These are phyloP conservation scores for Hypoxylon sp. DNA, from an alignment of 2,329 filamentous ascomycete species.

Conservation along the genomic window DNA sequence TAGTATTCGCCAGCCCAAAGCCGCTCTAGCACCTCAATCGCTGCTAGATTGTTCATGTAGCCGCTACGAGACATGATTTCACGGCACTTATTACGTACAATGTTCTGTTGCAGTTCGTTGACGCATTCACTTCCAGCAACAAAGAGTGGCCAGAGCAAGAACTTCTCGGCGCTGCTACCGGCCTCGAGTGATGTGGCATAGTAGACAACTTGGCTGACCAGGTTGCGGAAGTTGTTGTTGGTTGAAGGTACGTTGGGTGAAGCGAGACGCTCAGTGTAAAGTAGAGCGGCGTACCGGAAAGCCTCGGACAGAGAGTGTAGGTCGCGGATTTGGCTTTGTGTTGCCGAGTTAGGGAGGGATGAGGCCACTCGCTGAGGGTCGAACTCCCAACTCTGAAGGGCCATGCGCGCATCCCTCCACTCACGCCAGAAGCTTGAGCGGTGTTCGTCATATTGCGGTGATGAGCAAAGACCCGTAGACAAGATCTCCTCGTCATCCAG, in stretches of 20 bases:
- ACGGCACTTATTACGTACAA: constrained; percentile 83
- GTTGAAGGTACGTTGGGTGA: constrained; percentile 79
- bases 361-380: constrained; percentile 66
- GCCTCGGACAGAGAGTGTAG: constrained; percentile 87
- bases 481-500: constrained; percentile 68
- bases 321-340: constrained; percentile 76
- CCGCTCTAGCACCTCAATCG: constrained; percentile 85
- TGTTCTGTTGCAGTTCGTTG: constrained; percentile 80
- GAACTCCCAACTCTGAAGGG: constrained; percentile 86
- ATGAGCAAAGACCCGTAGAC: constrained; percentile 57
- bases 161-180: constrained; percentile 82
- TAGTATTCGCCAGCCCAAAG: constrained; percentile 76
- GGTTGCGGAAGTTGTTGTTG: constrained; percentile 83
- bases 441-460: constrained; percentile 68
- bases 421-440: constrained; percentile 82
- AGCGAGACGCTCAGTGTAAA: constrained; percentile 90
- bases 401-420: constrained; percentile 83
- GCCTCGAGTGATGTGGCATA: constrained; percentile 85
- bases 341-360: constrained; percentile 64
- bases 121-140: constrained; percentile 91
- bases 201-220: constrained; percentile 85
- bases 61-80: constrained; percentile 91
- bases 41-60: constrained; percentile 93
- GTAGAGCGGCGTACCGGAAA: constrained; percentile 88
- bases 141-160: constrained; percentile 93